These are phyloP conservation scores for Camelina neglecta DNA, from an alignment of 345 rosid species.

Conservation along the genomic window DNA sequence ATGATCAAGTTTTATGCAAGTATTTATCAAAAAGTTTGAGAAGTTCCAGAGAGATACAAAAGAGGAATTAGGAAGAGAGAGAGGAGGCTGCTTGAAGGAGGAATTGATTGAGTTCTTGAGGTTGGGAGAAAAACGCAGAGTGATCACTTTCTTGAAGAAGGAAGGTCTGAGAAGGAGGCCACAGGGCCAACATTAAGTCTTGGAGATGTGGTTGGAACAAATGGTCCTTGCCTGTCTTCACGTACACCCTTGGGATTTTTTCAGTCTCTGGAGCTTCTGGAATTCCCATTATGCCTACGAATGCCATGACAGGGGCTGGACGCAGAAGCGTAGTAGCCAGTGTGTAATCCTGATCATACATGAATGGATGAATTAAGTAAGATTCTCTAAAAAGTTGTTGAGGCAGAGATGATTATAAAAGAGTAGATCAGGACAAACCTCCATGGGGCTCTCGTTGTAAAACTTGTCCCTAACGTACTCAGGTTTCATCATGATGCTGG, in stretches of 20 bases:
- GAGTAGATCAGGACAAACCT: slow-evolving; percentile 32
- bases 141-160: slow-evolving; percentile 47
- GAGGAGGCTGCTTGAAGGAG: slow-evolving; percentile 44
- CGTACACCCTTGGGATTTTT: slow-evolving; percentile 44
- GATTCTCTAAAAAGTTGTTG: neutral
- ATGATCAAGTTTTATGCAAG: slow-evolving; percentile 14
- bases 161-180: slow-evolving; percentile 47
- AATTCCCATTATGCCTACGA: slow-evolving; percentile 35
- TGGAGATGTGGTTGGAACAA: slow-evolving; percentile 27
- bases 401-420: slow-evolving; percentile 2
- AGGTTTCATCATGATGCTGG: slow-evolving; percentile 46
- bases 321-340: slow-evolving; percentile 47
- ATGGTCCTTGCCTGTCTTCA: slow-evolving; percentile 48
- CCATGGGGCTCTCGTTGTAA: slow-evolving; percentile 47
- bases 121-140: slow-evolving; percentile 50
- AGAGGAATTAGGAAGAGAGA: slow-evolving; percentile 17
- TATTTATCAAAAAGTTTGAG: slow-evolving; percentile 6
- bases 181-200: slow-evolving; percentile 44
- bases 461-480: slow-evolving; percentile 39
- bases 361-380: slow-evolving; percentile 7
- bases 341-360: slow-evolving; percentile 40
- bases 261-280: slow-evolving; percentile 39
- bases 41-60: slow-evolving; percentile 4
- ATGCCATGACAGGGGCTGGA: slow-evolving; percentile 46
- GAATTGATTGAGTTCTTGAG: slow-evolving; percentile 37